phyloP scores from a whole-genome alignment of 2,329 filamentous ascomycete genomes.

The Stachybotrys echinatus region DNA sequence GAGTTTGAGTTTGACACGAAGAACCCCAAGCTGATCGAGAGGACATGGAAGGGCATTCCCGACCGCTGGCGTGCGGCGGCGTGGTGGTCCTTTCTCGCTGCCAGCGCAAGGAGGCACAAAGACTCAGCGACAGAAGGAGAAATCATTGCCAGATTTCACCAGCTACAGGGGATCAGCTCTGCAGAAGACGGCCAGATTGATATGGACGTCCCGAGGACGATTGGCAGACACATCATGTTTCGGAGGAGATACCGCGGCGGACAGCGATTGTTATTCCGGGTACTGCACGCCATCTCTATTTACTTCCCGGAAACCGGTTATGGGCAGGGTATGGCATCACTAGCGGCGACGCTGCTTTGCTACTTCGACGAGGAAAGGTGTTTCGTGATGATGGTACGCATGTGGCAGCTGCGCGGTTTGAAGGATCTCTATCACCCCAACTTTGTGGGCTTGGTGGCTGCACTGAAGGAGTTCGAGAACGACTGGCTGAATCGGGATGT shows the following conservation, averaged over 20 bases:
- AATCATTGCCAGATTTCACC: constrained; percentile 66
- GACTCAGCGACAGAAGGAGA: constrained; percentile 60
- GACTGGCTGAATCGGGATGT: constrained; percentile 81
- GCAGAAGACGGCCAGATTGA: constrained; percentile 96
- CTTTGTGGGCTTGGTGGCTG: constrained; percentile 81
- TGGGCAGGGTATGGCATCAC: constrained; percentile 94
- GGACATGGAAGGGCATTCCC: constrained; percentile 97
- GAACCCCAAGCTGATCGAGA: constrained; percentile 79
- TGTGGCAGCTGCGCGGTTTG: constrained; percentile 86
- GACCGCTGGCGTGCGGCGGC: constrained; percentile 90
- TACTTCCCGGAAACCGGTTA: constrained; percentile 91
- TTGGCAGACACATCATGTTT: constrained; percentile 97
- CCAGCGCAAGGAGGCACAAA: constrained; percentile 65
- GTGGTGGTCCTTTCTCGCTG: constrained; percentile 87
- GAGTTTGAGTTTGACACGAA: constrained; percentile 77
- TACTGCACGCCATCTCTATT: constrained; percentile 84
- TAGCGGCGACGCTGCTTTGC: constrained; percentile 87
- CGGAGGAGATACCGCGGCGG: constrained; percentile 85
- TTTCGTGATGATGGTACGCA: constrained; percentile 93
- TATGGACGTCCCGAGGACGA: constrained; percentile 90
- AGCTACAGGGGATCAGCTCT: constrained; percentile 67
- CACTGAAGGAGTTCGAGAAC: constrained; percentile 77
- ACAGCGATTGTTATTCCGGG: constrained; percentile 85
- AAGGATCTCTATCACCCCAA: constrained; percentile 78
- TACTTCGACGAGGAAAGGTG: constrained; percentile 95